Evolutionary conservation across 2,329 filamentous ascomycete genomes (phyloP).

Genomic region (Stemphylium vesicarium): DNA sequence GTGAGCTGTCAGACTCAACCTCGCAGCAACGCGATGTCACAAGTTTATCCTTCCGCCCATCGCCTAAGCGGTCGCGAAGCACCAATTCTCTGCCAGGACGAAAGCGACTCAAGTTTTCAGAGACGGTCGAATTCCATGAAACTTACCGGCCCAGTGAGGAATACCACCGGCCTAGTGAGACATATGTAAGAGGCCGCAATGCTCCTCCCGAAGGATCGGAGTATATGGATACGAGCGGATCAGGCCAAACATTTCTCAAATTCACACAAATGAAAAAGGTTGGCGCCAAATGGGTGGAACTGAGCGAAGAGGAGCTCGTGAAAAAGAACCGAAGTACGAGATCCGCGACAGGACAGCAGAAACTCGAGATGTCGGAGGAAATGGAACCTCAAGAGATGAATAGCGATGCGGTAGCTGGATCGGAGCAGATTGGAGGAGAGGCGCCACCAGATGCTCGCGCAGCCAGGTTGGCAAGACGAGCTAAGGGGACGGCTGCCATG

Average conservation of each 20-base stretch:
- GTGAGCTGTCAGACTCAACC: neutral
- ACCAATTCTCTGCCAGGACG: conserved; percentile 6
- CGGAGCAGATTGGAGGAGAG: neutral
- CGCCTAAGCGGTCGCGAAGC: conserved; percentile 13
- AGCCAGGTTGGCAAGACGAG: conserved; percentile 11
- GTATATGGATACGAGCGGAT: conserved; percentile 40
- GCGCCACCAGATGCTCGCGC: conserved; percentile 11
- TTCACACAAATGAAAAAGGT: conserved; percentile 35
- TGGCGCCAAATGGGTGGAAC: conserved; percentile 29
- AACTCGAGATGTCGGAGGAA: neutral
- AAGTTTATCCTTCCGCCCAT: conserved; percentile 7
- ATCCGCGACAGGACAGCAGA: neutral
- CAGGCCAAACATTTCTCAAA: conserved; percentile 21
- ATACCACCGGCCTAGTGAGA: conserved; percentile 23
- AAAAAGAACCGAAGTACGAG: conserved; percentile 3
- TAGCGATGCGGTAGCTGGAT: neutral
- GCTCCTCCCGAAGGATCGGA: conserved; percentile 30
- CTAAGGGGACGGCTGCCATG: conserved; percentile 1
- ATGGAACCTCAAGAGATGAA: neutral
- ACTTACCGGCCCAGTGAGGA: conserved; percentile 23
- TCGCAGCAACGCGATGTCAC: neutral
- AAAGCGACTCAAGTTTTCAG: conserved; percentile 30
- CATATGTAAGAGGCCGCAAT: conserved; percentile 36
- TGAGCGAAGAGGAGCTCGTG: conserved; percentile 24
- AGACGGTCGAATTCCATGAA: conserved; percentile 25